Evolutionary conservation across 805 yeast genomes (phyloP), one percentile per base, ranked within the genome.

Genomic region (Novakomyces olei): DNA sequence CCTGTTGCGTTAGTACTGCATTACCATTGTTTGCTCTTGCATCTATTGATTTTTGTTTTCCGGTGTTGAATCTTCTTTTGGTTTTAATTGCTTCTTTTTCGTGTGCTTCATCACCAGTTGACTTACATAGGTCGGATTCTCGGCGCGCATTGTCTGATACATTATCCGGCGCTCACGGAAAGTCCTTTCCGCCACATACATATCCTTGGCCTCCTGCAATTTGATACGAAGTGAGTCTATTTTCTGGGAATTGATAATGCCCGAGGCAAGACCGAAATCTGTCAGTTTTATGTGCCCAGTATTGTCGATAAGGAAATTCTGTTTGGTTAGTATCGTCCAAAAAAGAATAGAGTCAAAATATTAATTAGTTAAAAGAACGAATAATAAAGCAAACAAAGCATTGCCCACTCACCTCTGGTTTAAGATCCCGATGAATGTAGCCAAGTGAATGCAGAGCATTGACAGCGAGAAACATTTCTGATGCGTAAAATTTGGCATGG

Each of bases 221-320:
- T 67, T 61, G 30, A 76, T 51, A 44, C 79, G 67, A 93, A 88
- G 78, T 46, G 88, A 74, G 50, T 88, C 95, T 38, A 88, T 81
- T 46, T 94, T 67, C 44, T 81, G 93, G 42, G 70, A 74, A 17
- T 93, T 79, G 30, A 88, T 85, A 6, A 91, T 72, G 26, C 99
- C 99, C 1, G 95, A 88, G 8, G 98, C 96, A 34, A 88, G 60
- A 9, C 99, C 99, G 53, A 88, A 88, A 55, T 88, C 99, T 0
- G 96, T 83, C 44, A 81, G 63, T 50, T 81, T 81, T 46, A 81
- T 78, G 52, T 81, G 95, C 18, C 95, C 95, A 45, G 71, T 72
- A 3, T 79, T 67, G 46, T 83, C 94, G 42, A 81, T 80, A 42
- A 81, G 60, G 47, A 83, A 81, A 54, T 81, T 81, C 49, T n/a